Conservation (phyloP, 495 filamentous ascomycete species). For the Echria macrotheca region DNA sequence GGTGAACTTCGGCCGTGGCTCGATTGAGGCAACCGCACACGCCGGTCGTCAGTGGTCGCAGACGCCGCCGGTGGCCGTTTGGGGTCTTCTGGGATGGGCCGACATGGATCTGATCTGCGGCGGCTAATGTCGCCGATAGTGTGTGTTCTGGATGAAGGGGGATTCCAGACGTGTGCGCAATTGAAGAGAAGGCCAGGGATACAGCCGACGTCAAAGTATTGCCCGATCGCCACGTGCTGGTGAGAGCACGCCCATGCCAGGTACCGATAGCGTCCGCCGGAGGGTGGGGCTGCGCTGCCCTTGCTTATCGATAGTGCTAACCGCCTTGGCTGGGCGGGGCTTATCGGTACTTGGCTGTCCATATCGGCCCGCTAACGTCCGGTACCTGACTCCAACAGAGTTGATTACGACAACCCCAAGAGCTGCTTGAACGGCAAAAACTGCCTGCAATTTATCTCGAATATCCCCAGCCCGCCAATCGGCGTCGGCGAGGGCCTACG, state of each 20-base stretch:
- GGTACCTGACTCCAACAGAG: slow-evolving; percentile 7
- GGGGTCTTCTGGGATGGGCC: slow-evolving; percentile 1
- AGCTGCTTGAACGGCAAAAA: slow-evolving; percentile 18
- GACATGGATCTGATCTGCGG: slow-evolving; percentile 9
- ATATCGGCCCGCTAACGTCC: slow-evolving; percentile 7
- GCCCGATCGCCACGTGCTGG: slow-evolving; percentile 8
- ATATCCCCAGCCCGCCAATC: slow-evolving; percentile 12
- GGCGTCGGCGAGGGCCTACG: neutral
- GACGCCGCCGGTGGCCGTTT: no score
- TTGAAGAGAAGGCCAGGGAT: neutral
- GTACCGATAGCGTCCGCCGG: slow-evolving; percentile 10
- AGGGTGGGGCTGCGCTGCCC: neutral
- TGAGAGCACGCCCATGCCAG: neutral
- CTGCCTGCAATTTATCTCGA: slow-evolving; percentile 16
- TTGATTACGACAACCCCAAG: slow-evolving; percentile 12
- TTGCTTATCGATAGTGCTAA: slow-evolving; percentile 17
- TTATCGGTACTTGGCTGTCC: slow-evolving; percentile 9
- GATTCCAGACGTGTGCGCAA: neutral
- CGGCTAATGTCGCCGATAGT: slow-evolving; percentile 26
- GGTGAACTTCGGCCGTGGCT: neutral
- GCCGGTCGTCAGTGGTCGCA: no score
- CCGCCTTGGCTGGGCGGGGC: neutral
- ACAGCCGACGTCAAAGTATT: slow-evolving; percentile 3
- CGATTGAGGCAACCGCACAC: no score
- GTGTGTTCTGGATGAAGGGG: slow-evolving; percentile 14